Base-by-base conservation (phyloP, 805 yeast species). In the Saccharomycopsis fermentans region DNA sequence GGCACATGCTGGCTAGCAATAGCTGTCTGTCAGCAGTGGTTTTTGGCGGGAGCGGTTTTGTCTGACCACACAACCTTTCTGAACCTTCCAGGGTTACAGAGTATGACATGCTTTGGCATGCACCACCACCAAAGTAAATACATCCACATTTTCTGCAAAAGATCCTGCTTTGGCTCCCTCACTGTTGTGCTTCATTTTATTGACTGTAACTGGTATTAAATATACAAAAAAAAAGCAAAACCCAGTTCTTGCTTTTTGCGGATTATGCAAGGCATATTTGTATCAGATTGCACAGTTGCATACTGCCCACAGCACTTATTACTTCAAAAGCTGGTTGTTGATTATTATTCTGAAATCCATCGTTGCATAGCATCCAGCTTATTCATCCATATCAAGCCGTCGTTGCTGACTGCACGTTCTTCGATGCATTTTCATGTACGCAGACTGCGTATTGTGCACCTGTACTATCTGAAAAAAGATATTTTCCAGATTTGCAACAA, bases 401-500 rank as follows among this genome's bases (percentile, higher is more conserved):
- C n/a, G 50, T 29, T 43, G 50, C 32, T 21, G n/a, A 26, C 50
- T 43, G 50, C 50, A 43, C 29, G 50, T 43, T 24, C 24, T 26
- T 43, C 29, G 4, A 21, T 21, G 50, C 50, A 24, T 32, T 9
- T 2, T 21, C 47, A 17, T 39, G 47, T 21, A 21, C 47, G 47
- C 24, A 17, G 14, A 4, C 47, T 39, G 21, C 12, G 16, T n/a
- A 39, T 39, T n/a, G 47, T 39, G 47, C 47, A 39, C 47, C 47
- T 39, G 6, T 39, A 26, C 11, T 43, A 43, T 43, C 50, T 43
- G 17, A 21, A 43, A 43, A 43, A 26, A 43, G 50, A 21, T 9
- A 11, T 43, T 43, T 43, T 43, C 50, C 29, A 43, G 50, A 43
- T 43, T 43, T 43, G 50, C 50, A 43, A 43, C 50, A 43, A 43